Percentiles rank a stretch among this genome's conserved stretches.
Evolutionary conservation across 1,284 basidiomycete species (phyloP).

Genomic region (Anthracocystis walkeri): DNA sequence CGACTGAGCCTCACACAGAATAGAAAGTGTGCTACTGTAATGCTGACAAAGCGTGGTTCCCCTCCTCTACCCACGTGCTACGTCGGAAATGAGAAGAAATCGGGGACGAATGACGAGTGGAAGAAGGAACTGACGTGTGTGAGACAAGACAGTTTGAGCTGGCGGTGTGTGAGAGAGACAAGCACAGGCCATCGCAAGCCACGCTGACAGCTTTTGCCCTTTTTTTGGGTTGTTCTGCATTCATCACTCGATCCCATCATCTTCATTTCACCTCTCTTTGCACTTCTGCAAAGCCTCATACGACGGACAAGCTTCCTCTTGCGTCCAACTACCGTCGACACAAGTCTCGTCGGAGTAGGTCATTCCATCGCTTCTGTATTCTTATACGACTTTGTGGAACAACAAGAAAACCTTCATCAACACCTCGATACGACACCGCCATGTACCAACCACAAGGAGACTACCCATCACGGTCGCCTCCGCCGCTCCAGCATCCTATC

Average conservation of each 20-base stretch:
- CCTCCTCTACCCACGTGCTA: no score
- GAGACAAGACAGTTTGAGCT: background rate
- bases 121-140: conserved; percentile 1
- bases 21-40: background rate
- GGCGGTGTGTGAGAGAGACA: conserved; percentile 12
- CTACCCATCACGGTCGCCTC: conserved; percentile 51
- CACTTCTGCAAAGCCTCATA: no score
- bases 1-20: background rate
- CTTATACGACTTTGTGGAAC: background rate
- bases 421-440: conserved; percentile 1
- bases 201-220: background rate
- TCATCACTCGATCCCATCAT: no score
- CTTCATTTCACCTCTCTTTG: no score
- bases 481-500: conserved; percentile 68
- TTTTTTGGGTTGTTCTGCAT: no score
- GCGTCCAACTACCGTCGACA: no score
- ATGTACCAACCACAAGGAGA: conserved; percentile 55
- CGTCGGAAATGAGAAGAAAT: background rate
- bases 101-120: background rate
- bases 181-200: conserved; percentile 20
- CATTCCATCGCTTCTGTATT: background rate
- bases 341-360: no score
- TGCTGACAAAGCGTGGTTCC: background rate
- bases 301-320: no score
- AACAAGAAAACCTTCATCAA: background rate